These are phyloP conservation scores for Lophium mytilinum DNA, from an alignment of 495 filamentous ascomycete species.

Conservation along the genomic window DNA sequence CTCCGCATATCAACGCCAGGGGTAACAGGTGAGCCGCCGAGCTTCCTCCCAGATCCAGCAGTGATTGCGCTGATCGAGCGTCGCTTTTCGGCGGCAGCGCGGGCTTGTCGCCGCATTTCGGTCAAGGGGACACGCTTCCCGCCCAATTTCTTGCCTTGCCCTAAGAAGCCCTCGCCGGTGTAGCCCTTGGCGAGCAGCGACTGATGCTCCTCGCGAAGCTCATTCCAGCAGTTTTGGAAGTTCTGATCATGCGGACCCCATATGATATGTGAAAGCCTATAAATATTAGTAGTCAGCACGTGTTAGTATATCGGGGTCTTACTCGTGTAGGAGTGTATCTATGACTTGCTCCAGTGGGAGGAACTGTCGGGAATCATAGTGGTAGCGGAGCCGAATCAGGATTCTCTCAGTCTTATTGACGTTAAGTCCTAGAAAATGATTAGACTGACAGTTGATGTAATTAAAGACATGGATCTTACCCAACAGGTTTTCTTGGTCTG, in stretches of 20 bases:
- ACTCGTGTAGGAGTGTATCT: constrained; percentile 91
- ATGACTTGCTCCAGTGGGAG: constrained; percentile 69
- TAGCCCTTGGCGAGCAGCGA: constrained; percentile 71
- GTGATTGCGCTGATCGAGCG: constrained; percentile 36
- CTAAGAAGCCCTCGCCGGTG: constrained; percentile 84
- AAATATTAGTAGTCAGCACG: not conserved
- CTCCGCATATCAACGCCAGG: constrained; percentile 65
- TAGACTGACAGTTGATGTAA: too few relatives aligned
- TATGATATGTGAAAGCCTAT: constrained; percentile 70
- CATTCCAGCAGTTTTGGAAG: constrained; percentile 81
- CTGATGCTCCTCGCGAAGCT: constrained; percentile 78
- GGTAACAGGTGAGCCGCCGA: constrained; percentile 58
- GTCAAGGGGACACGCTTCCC: constrained; percentile 57
- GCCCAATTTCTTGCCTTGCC: constrained; percentile 65
- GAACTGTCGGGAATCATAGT: constrained; percentile 67
- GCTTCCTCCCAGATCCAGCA: constrained; percentile 59
- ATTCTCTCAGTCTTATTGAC: constrained; percentile 68
- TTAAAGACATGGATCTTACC: constrained; percentile 46
- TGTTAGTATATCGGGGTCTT: too few relatives aligned
- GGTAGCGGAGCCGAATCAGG: constrained; percentile 73
- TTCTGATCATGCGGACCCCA: constrained; percentile 73
- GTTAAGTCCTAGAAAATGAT: constrained; percentile 55
- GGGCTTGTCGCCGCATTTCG: constrained; percentile 69
- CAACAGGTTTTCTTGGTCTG: constrained; percentile 61
- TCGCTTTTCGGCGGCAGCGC: constrained; percentile 68